A percentile compares a stretch with the other conserved stretches of the same genome.
Conservation (phyloP, 768 basidiomycete genomes). For the Kwoniella dejecticola region DNA sequence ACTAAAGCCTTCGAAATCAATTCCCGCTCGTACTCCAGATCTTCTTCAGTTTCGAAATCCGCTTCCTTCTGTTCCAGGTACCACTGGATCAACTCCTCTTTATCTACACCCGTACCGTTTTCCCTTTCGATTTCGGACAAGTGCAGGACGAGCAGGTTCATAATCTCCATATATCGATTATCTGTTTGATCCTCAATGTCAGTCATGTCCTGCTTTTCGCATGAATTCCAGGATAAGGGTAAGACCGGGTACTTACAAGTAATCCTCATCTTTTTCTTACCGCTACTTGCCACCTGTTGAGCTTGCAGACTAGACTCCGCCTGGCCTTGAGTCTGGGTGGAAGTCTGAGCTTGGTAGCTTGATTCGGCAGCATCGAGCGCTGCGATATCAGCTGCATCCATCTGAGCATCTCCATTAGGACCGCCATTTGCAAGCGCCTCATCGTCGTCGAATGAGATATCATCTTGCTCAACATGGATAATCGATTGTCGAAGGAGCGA, state of each 20-base stretch:
- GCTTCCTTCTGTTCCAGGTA: conserved; percentile 87
- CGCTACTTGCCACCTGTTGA: conserved; percentile 52
- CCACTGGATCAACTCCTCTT: conserved; percentile 94
- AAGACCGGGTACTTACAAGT: conserved; percentile 68
- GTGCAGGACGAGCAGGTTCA: conserved; percentile 77
- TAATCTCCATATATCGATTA: conserved; percentile 88
- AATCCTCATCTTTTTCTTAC: conserved; percentile 74
- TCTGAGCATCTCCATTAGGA: conserved; percentile 64
- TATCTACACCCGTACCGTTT: conserved; percentile 74
- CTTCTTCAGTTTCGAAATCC: conserved; percentile 78
- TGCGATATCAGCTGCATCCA: conserved; percentile 66
- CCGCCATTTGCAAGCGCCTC: conserved; percentile 61
- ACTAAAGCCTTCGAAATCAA: conserved; percentile 83
- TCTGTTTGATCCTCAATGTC: too few relatives aligned
- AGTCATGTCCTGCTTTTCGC: too few relatives aligned
- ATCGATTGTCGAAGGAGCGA: conserved; percentile 92
- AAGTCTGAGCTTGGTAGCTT: conserved; percentile 53
- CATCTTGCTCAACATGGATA: conserved; percentile 98
- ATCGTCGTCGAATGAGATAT: conserved; percentile 85
- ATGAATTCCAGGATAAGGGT: too few relatives aligned
- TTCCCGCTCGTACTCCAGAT: conserved; percentile 87
- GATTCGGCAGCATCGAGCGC: conserved; percentile 57
- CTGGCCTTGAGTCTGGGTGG: conserved; percentile 6
- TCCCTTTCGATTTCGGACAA: conserved; percentile 74
- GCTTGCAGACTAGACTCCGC: conserved; percentile 21